Evolutionary conservation across 2,329 filamentous ascomycete species (phyloP), one percentile per base, ranked within the genome.

Genomic region (Aureobasidium zeae): DNA sequence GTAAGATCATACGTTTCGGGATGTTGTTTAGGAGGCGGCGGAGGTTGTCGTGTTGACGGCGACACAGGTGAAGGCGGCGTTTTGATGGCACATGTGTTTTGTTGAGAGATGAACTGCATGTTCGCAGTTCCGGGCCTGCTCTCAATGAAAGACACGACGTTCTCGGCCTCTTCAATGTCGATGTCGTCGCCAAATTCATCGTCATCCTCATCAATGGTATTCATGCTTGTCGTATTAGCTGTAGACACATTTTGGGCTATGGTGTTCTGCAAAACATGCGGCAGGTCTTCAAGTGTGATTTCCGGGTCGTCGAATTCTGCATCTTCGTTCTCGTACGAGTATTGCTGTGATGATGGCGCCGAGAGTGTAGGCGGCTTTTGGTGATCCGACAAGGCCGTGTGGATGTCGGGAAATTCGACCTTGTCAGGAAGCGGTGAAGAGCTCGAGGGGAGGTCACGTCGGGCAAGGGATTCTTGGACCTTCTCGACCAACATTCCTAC

Each of bases 81-180:
- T 7, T 20, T 28, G 12, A 41, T 31, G 4, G 37, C 15, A 13
- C 37, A 24, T 5, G 37, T 41, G 20, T 41, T 41, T 13, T 22
- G 29, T 21, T 45, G 31, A 2, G 34, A 17, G 6, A 9, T 24
- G 5, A 34, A 30, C 5, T 33, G 29, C 12, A 20, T 30, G 15
- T 43, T 33, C 2, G 39, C 25, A n/a, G 39, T 43, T 3, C 39
- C 39, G 12, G 41, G 32, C 31, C 42, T 45, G 22, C 28, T 46
- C 21, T 48, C 48, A 24, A 47, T 41, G 12, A 48, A 43, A 9
- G 48, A 38, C 13, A 48, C 47, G 5, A 44, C 46, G 15, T 75
- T 68, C 49, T 79, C 72, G 38, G 81, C 58, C 53, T 77, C 74
- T 46, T 73, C 76, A 4, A 74, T 51, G 43, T 70, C 66, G 37